Percentiles rank a stretch among this genome's conserved stretches.
Conservation (phyloP, 495 filamentous ascomycete species). For the Oleoguttula mirabilis region DNA sequence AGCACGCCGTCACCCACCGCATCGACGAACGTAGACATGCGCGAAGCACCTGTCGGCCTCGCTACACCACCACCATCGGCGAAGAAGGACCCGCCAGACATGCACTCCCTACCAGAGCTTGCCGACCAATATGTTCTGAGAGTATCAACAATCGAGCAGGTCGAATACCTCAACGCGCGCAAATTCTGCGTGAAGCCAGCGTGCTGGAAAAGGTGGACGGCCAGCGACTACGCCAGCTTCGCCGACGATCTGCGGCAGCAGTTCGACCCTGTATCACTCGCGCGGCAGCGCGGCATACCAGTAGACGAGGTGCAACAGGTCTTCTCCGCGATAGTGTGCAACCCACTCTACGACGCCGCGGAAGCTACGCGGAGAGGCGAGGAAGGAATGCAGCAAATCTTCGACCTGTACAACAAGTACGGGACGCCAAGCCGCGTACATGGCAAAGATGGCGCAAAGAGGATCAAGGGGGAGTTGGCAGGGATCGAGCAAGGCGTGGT, state of each 20-base stretch:
- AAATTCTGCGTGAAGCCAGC: slow-evolving; percentile 9
- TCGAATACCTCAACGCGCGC: slow-evolving; percentile 1
- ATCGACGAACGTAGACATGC: no score
- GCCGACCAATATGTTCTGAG: slow-evolving; percentile 3
- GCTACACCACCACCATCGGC: no score
- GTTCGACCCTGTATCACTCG: slow-evolving; percentile 3
- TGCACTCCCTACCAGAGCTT: slow-evolving; percentile 5
- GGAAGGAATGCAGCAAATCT: slow-evolving; percentile 4
- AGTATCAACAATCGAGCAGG: not conserved
- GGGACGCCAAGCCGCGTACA: not conserved
- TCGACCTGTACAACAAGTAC: not conserved
- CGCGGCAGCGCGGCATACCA: not conserved
- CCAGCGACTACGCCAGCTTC: not conserved
- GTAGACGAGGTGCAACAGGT: slow-evolving; percentile 6
- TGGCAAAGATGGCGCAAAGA: slow-evolving; percentile 2
- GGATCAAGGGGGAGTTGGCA: not conserved
- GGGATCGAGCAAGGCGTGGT: not conserved
- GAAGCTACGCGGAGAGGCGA: slow-evolving; percentile 4
- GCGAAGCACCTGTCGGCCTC: no score
- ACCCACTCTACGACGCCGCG: slow-evolving; percentile 1
- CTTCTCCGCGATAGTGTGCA: slow-evolving; percentile 1
- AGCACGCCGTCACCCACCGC: no score
- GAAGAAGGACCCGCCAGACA: no score
- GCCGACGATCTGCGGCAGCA: not conserved
- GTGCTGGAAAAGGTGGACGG: slow-evolving; percentile 5